These are phyloP conservation scores for Penicillium lividum DNA, from an alignment of 495 filamentous ascomycete genomes.

Conservation along the genomic window DNA sequence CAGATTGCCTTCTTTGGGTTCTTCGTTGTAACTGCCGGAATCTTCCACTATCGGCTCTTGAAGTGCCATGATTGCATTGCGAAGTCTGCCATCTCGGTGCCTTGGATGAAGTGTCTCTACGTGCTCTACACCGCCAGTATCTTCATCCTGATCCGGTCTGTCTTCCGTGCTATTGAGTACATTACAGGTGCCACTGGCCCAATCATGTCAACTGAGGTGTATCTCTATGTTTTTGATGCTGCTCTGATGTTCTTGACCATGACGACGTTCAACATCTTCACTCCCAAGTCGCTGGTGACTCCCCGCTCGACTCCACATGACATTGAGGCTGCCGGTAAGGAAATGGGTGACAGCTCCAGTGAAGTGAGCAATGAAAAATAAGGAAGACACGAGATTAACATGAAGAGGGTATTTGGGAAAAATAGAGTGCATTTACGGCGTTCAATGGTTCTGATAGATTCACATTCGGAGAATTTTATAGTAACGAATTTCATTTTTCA, in stretches of 20 bases:
- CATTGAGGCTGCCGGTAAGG: no score
- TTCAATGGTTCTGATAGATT: no score
- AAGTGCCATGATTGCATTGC: no score
- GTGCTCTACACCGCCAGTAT: conserved; percentile 51
- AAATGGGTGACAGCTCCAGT: no score
- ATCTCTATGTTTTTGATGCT: conserved; percentile 63
- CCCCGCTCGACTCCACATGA: no score
- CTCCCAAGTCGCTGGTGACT: conserved; percentile 12
- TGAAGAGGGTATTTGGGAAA: no score
- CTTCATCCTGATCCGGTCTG: conserved; percentile 61
- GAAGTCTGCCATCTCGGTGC: background rate
- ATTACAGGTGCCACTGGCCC: conserved; percentile 54
- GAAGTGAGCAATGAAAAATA: no score
- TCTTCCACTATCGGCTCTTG: conserved; percentile 39
- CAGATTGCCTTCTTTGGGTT: conserved; percentile 46
- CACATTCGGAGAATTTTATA: no score
- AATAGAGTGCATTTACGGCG: no score
- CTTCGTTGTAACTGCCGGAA: conserved; percentile 35
- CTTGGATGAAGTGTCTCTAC: conserved; percentile 17
- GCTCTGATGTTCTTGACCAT: conserved; percentile 57
- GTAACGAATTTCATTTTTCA: no score
- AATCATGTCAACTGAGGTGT: conserved; percentile 54
- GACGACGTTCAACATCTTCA: conserved; percentile 44
- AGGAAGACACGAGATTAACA: no score
- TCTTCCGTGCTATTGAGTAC: conserved; percentile 66